Evolutionary conservation across 192 early-diverging fungal species (phyloP).

Genomic region (Phlyctochytrium arcticum): DNA sequence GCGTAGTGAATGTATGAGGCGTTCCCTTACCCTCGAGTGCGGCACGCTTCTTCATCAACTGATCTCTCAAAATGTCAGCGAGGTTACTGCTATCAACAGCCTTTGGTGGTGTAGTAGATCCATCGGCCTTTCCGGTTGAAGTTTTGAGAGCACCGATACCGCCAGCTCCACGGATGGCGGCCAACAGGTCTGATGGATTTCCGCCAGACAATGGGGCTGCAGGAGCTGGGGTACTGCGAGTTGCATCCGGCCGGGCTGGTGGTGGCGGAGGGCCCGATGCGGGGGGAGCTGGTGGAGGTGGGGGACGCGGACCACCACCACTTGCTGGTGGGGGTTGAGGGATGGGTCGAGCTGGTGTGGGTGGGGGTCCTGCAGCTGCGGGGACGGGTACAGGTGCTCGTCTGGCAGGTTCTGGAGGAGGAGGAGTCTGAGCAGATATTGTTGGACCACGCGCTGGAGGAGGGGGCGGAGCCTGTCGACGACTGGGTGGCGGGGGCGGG

Average conservation of each 20-base stretch:
- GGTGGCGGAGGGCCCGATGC: constrained; percentile 23
- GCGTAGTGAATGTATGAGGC: no score
- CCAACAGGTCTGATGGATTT: constrained; percentile 20
- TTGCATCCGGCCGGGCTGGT: constrained; percentile 10
- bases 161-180: constrained; percentile 29
- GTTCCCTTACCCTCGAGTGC: constrained; percentile 17
- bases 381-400: background rate
- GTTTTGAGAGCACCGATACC: constrained; percentile 28
- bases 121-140: background rate
- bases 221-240: constrained; percentile 16
- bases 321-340: background rate
- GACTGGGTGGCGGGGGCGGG: constrained; percentile 26
- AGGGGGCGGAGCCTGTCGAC: constrained; percentile 25
- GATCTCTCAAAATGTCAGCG: constrained; percentile 30
- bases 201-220: constrained; percentile 16
- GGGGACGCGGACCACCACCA: constrained; percentile 9
- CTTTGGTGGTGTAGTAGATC: constrained; percentile 11
- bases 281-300: constrained; percentile 22
- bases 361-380: constrained; percentile 8
- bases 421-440: constrained; percentile 14
- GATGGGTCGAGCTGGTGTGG: background rate
- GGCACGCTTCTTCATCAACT: constrained; percentile 12
- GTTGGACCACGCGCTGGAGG: constrained; percentile 16
- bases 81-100: constrained; percentile 17
- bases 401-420: constrained; percentile 14